A percentile compares a stretch with the other conserved stretches of the same genome.
These are phyloP conservation scores for Mycena metata DNA, from an alignment of 768 basidiomycete genomes.

Conservation along the genomic window DNA sequence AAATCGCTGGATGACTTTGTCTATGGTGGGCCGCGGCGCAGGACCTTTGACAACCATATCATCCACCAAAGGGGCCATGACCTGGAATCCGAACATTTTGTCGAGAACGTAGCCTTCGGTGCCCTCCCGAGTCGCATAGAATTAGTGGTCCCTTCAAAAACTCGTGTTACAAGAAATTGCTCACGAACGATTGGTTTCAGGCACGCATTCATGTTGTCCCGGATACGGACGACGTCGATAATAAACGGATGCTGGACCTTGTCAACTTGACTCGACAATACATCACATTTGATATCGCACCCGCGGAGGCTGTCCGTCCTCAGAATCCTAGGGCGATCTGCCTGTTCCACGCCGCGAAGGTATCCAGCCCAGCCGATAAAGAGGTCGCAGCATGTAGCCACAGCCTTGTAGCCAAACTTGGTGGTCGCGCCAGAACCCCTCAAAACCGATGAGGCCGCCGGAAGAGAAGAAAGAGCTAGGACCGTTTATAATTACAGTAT, in stretches of 20 bases:
- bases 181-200: no score
- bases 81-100: constrained; percentile 48
- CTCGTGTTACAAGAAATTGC: no score
- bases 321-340: neutral
- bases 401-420: neutral
- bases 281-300: no score
- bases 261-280: no score
- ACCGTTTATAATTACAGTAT: no score
- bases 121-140: no score
- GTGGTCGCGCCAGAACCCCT: neutral
- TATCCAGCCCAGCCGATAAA: neutral
- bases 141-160: no score
- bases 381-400: neutral
- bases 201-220: neutral
- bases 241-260: neutral
- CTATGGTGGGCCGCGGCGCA: constrained; percentile 51
- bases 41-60: constrained; percentile 56
- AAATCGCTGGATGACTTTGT: constrained; percentile 52
- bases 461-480: no score
- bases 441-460: no score
- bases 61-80: constrained; percentile 49
- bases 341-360: neutral
- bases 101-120: no score
- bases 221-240: neutral
- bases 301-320: no score